These are phyloP conservation scores for Mycena leptocephala DNA, from an alignment of 768 basidiomycete genomes.

Conservation along the genomic window DNA sequence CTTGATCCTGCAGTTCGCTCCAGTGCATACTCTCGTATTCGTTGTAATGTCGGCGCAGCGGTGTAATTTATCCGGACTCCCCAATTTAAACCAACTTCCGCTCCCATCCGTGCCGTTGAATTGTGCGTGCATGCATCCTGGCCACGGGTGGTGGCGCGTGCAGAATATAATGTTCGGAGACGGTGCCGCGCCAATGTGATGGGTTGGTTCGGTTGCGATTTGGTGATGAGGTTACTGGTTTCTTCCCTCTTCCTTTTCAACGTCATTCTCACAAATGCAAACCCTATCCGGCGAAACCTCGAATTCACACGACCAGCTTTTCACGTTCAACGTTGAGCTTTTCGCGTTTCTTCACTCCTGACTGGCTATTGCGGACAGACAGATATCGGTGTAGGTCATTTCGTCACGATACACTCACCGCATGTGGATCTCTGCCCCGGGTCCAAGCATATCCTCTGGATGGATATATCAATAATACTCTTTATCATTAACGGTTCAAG, in stretches of 20 bases:
- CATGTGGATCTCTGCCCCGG: background rate
- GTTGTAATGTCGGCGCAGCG: background rate
- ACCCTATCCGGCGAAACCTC: too few species aligned
- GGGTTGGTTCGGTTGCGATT: background rate
- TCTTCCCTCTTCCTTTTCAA: too few species aligned
- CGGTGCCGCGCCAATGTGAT: too few species aligned
- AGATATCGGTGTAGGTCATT: background rate
- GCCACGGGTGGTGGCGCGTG: background rate
- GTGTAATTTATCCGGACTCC: slow-evolving; percentile 33
- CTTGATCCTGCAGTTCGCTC: slow-evolving; percentile 6
- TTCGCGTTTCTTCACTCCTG: too few species aligned
- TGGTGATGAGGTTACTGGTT: too few species aligned
- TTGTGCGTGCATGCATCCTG: background rate
- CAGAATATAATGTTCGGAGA: background rate
- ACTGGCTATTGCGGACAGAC: too few species aligned
- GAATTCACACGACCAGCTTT: too few species aligned
- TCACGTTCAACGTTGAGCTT: too few species aligned
- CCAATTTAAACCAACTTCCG: slow-evolving; percentile 1
- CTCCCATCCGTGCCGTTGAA: background rate
- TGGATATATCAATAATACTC: too few species aligned
- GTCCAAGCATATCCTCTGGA: too few species aligned
- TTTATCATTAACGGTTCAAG: background rate
- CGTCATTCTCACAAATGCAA: too few species aligned
- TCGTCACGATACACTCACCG: background rate
- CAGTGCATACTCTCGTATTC: background rate